A percentile compares a stretch with the other conserved stretches of the same genome.
Conservation (phyloP, 176 grass and related monocot species). For the Raddia guianensis region DNA sequence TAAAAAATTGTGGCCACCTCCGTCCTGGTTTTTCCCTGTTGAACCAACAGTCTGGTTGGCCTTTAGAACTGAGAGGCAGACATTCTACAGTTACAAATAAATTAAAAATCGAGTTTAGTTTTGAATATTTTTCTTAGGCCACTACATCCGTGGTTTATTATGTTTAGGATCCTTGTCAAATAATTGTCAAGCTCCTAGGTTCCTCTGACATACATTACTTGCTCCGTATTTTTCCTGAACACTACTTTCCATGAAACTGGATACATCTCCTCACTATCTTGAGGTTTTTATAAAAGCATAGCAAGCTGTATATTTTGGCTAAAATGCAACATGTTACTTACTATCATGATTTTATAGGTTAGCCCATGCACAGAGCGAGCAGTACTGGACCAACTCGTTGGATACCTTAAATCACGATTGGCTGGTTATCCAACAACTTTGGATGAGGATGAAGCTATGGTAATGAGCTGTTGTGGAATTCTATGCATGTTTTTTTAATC, state of each 20-base stretch:
- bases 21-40: too few species aligned
- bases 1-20: too few species aligned
- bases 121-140: conserved; percentile 5
- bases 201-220: not conserved
- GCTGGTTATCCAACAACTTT: conserved; percentile 78
- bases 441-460: conserved; percentile 85
- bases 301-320: not conserved
- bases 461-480: conserved; percentile 47
- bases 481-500: conserved; percentile 5
- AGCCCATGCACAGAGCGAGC: conserved; percentile 92
- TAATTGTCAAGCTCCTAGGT: conserved; percentile 1
- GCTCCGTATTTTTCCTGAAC: not conserved
- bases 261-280: not conserved
- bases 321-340: conserved; percentile 33
- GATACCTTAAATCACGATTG: conserved; percentile 85
- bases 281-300: conserved; percentile 15
- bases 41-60: too few species aligned
- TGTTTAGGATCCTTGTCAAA: conserved; percentile 20
- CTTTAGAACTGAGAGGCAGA: not conserved
- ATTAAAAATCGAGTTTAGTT: not conserved
- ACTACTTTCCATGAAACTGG: conserved; percentile 17
- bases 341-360: conserved; percentile 51
- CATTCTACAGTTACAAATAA: not conserved
- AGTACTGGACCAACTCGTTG: conserved; percentile 92
- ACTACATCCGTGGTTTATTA: not conserved